phyloP scores from a whole-genome alignment of 2,329 filamentous ascomycete genomes.

The Aureobasidium pullulans region DNA sequence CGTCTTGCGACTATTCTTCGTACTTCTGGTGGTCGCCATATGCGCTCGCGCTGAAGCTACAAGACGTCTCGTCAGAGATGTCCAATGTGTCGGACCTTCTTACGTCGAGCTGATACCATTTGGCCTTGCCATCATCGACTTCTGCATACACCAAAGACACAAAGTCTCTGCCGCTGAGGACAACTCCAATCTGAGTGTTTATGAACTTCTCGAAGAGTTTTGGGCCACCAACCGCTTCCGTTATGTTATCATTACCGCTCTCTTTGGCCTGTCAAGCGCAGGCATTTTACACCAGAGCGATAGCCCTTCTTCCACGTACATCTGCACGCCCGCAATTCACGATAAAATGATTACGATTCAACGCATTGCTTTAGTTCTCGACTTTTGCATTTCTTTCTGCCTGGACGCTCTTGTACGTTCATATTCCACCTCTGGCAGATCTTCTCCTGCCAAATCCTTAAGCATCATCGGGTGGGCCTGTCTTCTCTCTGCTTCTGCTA shows the following conservation, averaged over 20 bases:
- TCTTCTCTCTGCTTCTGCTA: conserved; percentile 29
- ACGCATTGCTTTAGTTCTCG: conserved; percentile 32
- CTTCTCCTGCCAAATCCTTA: conserved; percentile 12
- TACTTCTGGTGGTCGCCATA: conserved; percentile 24
- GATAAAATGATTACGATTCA: conserved; percentile 32
- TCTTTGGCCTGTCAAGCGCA: conserved; percentile 34
- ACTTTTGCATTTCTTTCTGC: conserved; percentile 34
- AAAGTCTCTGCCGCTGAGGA: conserved; percentile 15
- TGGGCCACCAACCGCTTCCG: conserved; percentile 30
- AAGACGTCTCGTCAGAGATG: conserved; percentile 33
- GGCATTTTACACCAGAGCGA: conserved; percentile 29
- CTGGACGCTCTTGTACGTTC: conserved; percentile 16
- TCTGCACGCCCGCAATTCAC: conserved; percentile 37
- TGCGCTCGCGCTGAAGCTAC: conserved; percentile 32
- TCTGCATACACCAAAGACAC: conserved; percentile 18
- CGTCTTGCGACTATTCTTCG: conserved; percentile 22
- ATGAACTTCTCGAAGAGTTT: conserved; percentile 25
- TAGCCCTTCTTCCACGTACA: conserved; percentile 39
- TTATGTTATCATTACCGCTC: conserved; percentile 31
- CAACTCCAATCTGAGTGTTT: conserved; percentile 22
- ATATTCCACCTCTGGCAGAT: not conserved
- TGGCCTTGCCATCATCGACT: conserved; percentile 23
- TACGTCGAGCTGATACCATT: conserved; percentile 23
- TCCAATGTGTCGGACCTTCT: conserved; percentile 34
- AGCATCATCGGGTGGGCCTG: conserved; percentile 23